These are phyloP conservation scores for Akanthomyces dipterigenus DNA, from an alignment of 2,329 filamentous ascomycete species.

Conservation along the genomic window DNA sequence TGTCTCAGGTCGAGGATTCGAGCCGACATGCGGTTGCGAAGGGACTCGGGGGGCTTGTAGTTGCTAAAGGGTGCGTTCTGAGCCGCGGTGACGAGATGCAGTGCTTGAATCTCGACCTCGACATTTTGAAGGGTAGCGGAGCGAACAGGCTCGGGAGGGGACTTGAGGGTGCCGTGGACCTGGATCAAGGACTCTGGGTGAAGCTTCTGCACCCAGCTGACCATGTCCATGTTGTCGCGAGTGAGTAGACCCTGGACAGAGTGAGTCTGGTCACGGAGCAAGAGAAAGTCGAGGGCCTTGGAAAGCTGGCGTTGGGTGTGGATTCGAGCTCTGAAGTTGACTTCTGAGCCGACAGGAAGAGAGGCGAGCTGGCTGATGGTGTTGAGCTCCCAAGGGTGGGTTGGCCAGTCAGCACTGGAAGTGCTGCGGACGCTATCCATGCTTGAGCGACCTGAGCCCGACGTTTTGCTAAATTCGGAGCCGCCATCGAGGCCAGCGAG, in stretches of 20 bases:
- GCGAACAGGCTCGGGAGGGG: conserved; percentile 66
- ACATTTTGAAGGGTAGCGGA: conserved; percentile 69
- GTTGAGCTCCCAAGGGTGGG: conserved; percentile 34
- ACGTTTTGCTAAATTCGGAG: conserved; percentile 4
- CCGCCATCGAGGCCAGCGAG: conserved; percentile 12
- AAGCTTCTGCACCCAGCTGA: conserved; percentile 82
- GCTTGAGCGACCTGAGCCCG: conserved; percentile 9
- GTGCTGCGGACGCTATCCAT: conserved; percentile 30
- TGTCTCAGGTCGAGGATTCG: conserved; percentile 80
- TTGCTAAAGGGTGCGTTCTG: conserved; percentile 45
- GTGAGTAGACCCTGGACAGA: conserved; percentile 72
- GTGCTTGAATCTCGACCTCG: conserved; percentile 61
- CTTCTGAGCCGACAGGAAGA: conserved; percentile 31
- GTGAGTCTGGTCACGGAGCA: conserved; percentile 75
- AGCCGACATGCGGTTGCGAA: conserved; percentile 66
- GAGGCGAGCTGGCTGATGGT: conserved; percentile 30
- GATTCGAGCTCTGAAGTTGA: conserved; percentile 36
- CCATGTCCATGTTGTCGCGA: conserved; percentile 56
- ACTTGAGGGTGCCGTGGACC: conserved; percentile 66
- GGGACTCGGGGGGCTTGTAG: conserved; percentile 57
- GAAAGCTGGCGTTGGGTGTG: conserved; percentile 72
- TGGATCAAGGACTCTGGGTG: conserved; percentile 72
- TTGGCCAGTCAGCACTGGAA: conserved; percentile 31
- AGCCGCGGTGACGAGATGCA: conserved; percentile 46
- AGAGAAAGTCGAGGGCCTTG: conserved; percentile 73